These are phyloP conservation scores for Tylopilus plumbeoviolaceoides DNA, from an alignment of 768 basidiomycete genomes.

Conservation along the genomic window DNA sequence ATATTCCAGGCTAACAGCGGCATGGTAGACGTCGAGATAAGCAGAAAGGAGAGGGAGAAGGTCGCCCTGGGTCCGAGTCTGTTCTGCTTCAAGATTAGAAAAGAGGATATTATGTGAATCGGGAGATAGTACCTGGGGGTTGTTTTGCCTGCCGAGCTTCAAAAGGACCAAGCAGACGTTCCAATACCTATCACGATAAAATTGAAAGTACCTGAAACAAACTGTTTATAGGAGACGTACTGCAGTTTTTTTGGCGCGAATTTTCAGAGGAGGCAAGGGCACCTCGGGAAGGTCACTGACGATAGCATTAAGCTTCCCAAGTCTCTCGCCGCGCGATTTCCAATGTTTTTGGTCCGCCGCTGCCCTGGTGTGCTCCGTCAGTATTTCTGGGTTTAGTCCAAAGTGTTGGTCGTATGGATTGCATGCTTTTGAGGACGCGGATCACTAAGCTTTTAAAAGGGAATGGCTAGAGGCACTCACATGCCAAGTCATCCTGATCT, in stretches of 20 bases:
- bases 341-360: conserved; percentile 56
- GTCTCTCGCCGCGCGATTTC: conserved; percentile 44
- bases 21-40: conserved; percentile 73
- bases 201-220: neutral
- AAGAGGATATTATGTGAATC: neutral
- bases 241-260: conserved; percentile 20
- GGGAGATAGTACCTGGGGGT: conserved; percentile 40
- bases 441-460: conserved; percentile 1
- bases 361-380: conserved; percentile 47
- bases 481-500: conserved; percentile 26
- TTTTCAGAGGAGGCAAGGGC: conserved; percentile 28
- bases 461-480: conserved; percentile 5
- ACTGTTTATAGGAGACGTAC: conserved; percentile 14
- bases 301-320: conserved; percentile 52
- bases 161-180: conserved; percentile 55
- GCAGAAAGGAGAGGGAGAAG: conserved; percentile 61
- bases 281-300: conserved; percentile 44
- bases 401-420: conserved; percentile 75
- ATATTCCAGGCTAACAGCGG: conserved; percentile 62
- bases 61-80: conserved; percentile 58
- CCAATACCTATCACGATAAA: conserved; percentile 42
- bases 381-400: conserved; percentile 49
- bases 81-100: conserved; percentile 33
- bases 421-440: conserved; percentile 7
- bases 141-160: conserved; percentile 49